These are phyloP conservation scores for Kodamaea ohmeri DNA, from an alignment of 1,139 yeast species.

Conservation along the genomic window DNA sequence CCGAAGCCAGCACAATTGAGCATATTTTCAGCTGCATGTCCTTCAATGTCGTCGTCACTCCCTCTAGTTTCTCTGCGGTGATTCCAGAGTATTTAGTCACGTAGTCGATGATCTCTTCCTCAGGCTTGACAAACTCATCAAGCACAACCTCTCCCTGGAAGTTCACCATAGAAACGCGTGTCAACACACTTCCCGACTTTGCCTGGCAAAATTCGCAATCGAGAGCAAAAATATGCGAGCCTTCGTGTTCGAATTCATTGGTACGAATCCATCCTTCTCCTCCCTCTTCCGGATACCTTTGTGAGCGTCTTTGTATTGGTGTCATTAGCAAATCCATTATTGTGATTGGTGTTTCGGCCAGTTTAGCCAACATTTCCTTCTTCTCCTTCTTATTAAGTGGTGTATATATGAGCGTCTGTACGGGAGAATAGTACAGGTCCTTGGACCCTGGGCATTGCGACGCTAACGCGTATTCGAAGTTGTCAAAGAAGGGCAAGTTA, in stretches of 20 bases:
- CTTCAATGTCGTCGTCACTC: slow-evolving; percentile 59
- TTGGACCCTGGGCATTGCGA: slow-evolving; percentile 54
- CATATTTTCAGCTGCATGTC: slow-evolving; percentile 66
- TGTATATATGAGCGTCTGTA: slow-evolving; percentile 53
- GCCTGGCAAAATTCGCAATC: slow-evolving; percentile 94
- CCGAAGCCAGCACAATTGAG: slow-evolving; percentile 44
- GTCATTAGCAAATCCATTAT: slow-evolving; percentile 54
- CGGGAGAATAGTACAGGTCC: slow-evolving; percentile 53
- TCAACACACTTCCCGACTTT: slow-evolving; percentile 58
- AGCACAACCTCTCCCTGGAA: slow-evolving; percentile 57
- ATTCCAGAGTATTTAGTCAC: slow-evolving; percentile 85
- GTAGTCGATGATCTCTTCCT: slow-evolving; percentile 70
- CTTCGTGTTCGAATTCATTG: slow-evolving; percentile 45
- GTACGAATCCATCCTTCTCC: slow-evolving; percentile 61
- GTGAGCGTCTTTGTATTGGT: slow-evolving; percentile 41
- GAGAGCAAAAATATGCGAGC: slow-evolving; percentile 66
- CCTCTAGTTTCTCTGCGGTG: slow-evolving; percentile 60
- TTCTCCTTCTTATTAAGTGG: slow-evolving; percentile 58
- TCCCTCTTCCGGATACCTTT: slow-evolving; percentile 60
- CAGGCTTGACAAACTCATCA: slow-evolving; percentile 78
- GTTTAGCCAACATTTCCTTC: slow-evolving; percentile 29
- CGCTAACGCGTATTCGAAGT: slow-evolving; percentile 17
- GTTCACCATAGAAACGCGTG: slow-evolving; percentile 75
- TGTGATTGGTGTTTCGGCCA: slow-evolving; percentile 42
- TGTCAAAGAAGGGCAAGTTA: slow-evolving; percentile 40